Evolutionary conservation across 2,329 filamentous ascomycete species (phyloP), one percentile per base, ranked within the genome.

Genomic region (Leptographium galeiforme): DNA sequence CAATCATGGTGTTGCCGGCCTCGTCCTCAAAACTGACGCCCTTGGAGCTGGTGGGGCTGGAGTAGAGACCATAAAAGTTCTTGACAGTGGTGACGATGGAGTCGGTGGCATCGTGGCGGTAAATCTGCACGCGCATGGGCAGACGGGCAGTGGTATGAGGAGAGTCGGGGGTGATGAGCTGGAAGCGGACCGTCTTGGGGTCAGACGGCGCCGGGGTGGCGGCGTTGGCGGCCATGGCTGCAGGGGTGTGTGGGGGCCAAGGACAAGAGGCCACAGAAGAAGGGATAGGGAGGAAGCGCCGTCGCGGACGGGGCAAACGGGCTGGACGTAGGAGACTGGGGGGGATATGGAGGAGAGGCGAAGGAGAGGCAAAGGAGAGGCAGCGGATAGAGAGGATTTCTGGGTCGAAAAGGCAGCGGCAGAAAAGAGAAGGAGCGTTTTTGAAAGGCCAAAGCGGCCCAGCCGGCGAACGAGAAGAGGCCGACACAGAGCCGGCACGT

Each of bases 61-160:
- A 87, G 67, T 96, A 96, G 60, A 98, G 78, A 57, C 93, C 93
- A 66, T 95, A 97, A 72, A 97, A 97, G 74, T 96, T 97, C 78
- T 95, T 97, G 64, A 97, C 91, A 1, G 93, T 97, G 14, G 89
- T 93, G 59, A 97, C 88, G 71, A 98, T 98, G 39, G 90, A 96
- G 66, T 97, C 91, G 25, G 91, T 97, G 51, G 88, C 90, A 73
- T 98, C 93, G 69, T 97, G 90, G 48, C 88, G 88, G 64, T 85
- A 95, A 61, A 98, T 96, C 64, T 94, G 87, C 52, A 91, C 86
- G 63, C 86, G 77, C 80, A 91, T 84, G n/a, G 87, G 86, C 60
- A 90, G 74, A 64, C 87, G 83, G 70, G 85, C 85, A 61, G 81
- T 80, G 61, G 79, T 81, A 64, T 84, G 79, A 56, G 81, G 80